Conservation (phyloP, 2,329 filamentous ascomycete species). For the Xylaria sp. region DNA sequence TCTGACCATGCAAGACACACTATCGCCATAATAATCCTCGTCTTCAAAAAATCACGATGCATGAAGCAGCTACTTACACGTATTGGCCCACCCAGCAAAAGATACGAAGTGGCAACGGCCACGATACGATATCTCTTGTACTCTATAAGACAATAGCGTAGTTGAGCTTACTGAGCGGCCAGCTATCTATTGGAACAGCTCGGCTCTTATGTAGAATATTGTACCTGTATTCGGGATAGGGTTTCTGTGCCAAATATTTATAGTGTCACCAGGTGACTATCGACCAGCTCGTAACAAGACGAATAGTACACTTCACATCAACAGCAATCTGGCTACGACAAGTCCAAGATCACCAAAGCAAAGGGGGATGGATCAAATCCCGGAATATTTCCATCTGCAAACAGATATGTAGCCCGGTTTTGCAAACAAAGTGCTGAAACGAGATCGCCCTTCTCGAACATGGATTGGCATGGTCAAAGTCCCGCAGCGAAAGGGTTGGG, state of each 20-base stretch:
- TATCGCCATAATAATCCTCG: no score
- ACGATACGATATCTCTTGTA: no score
- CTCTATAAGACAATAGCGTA: no score
- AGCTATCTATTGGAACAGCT: no score
- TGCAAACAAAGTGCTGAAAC: slow-evolving; percentile 21
- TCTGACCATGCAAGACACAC: no score
- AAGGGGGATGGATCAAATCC: not conserved
- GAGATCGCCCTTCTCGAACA: not conserved
- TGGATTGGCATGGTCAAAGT: not conserved
- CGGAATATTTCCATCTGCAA: not conserved
- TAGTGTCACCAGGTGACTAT: not conserved
- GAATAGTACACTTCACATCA: slow-evolving; percentile 10
- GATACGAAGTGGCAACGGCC: no score
- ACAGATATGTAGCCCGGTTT: not conserved
- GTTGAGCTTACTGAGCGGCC: no score
- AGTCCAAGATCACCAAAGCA: slow-evolving; percentile 1
- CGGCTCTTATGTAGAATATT: not conserved
- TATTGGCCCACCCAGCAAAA: no score
- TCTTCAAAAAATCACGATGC: no score
- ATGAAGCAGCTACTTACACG: no score
- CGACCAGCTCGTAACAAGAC: not conserved
- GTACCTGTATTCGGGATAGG: not conserved
- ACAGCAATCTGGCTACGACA: slow-evolving; percentile 4
- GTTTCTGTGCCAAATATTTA: not conserved
- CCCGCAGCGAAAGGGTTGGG: no score